Conservation (phyloP, 148 eudicot species). For the Gaultheria prostrata region DNA sequence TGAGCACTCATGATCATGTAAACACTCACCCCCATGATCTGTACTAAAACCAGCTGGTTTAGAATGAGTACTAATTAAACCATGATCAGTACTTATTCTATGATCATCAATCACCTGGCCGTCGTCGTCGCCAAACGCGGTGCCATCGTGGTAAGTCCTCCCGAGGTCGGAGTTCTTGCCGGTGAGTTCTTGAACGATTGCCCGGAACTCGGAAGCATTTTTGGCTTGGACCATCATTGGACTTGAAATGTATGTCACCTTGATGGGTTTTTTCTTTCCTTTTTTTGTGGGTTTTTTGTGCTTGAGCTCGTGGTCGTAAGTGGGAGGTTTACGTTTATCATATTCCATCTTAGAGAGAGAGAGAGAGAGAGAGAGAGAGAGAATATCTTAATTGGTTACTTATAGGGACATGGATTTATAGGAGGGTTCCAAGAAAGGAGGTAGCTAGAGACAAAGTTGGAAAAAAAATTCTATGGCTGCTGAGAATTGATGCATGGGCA, state of each 20-base stretch:
- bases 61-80: not conserved
- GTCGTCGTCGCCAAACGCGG: not conserved
- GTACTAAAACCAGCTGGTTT: too few species aligned
- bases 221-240: conserved; percentile 39
- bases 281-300: conserved; percentile 9
- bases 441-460: not conserved
- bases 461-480: not conserved
- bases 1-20: not conserved
- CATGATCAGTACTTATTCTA: not conserved
- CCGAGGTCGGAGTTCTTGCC: conserved; percentile 20
- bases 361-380: conserved; percentile 7
- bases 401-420: not conserved
- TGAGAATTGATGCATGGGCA: not conserved
- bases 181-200: conserved; percentile 44
- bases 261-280: conserved; percentile 31
- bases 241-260: conserved; percentile 41
- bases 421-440: not conserved
- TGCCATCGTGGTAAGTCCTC: not conserved
- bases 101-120: not conserved
- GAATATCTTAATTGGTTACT: not conserved
- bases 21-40: too few species aligned
- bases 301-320: not conserved
- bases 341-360: not conserved
- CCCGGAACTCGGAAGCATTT: conserved; percentile 37
- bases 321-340: too few species aligned